phyloP scores from a whole-genome alignment of 2,329 filamentous ascomycete species.

The Aspergillus costaricaensis region DNA sequence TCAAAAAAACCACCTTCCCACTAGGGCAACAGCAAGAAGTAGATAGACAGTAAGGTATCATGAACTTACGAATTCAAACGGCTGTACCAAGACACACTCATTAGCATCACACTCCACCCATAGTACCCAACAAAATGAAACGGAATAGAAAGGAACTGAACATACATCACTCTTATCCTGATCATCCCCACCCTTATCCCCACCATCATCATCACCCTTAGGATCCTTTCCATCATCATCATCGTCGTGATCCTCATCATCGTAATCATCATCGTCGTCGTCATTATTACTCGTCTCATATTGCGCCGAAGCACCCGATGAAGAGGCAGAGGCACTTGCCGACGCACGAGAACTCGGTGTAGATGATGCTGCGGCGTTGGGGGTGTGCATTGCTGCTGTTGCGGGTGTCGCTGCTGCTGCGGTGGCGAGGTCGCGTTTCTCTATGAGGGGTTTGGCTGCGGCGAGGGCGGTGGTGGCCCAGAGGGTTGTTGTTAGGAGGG shows the following conservation, averaged over 20 bases:
- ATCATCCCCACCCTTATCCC: too few relatives aligned
- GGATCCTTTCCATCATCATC: not conserved
- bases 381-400: too few relatives aligned
- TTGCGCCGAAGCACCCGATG: not conserved
- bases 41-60: too few relatives aligned
- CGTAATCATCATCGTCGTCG: not conserved
- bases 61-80: not conserved
- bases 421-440: too few relatives aligned
- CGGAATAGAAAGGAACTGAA: too few relatives aligned
- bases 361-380: not conserved
- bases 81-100: not conserved
- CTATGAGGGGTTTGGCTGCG: not conserved
- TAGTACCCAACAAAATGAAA: not conserved
- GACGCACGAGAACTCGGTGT: not conserved
- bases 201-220: not conserved
- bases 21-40: too few relatives aligned
- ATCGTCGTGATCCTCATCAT: not conserved
- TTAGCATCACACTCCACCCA: too few relatives aligned
- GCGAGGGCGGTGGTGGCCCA: conserved; percentile 4
- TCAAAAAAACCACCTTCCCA: too few relatives aligned
- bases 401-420: too few relatives aligned
- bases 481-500: conserved; percentile 5
- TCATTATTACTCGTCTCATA: not conserved
- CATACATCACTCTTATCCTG: not conserved
- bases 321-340: not conserved